Percentiles rank a stretch among this genome's conserved stretches.
phyloP scores from a whole-genome alignment of 2,329 filamentous ascomycete species.

The Sporothrix brasiliensis region DNA sequence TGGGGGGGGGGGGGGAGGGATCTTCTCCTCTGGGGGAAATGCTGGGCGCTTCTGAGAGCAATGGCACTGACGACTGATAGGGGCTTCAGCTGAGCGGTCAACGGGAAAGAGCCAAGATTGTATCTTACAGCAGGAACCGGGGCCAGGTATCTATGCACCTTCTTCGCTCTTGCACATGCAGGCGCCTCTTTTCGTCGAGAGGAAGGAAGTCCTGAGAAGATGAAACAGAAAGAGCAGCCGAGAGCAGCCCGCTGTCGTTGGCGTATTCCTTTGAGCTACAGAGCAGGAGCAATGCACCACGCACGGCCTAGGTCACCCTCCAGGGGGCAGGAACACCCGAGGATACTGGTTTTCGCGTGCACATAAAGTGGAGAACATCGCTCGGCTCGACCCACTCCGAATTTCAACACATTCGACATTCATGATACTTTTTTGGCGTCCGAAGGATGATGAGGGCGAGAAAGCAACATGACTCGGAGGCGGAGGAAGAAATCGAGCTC shows the following conservation, averaged over 20 bases:
- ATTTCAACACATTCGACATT: conserved; percentile 6
- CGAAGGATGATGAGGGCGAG: neutral
- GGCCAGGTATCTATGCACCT: neutral
- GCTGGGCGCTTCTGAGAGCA: neutral
- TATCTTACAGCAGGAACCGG: neutral
- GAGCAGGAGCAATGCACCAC: neutral
- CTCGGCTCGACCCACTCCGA: conserved; percentile 16
- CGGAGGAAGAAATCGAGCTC: neutral
- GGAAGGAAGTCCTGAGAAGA: neutral
- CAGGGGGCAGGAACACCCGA: conserved; percentile 17
- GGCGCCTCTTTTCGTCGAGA: neutral
- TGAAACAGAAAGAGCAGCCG: neutral
- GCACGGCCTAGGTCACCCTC: no score
- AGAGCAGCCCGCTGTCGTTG: neutral
- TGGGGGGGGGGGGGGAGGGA: neutral
- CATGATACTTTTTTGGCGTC: neutral
- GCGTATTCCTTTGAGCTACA: neutral
- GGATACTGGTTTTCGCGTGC: neutral
- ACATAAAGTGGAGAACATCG: conserved; percentile 14
- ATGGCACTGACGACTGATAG: no score
- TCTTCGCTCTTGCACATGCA: conserved; percentile 11
- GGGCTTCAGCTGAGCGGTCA: neutral
- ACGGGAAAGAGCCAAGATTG: neutral
- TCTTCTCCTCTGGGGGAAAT: neutral
- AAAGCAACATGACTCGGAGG: neutral